Base-by-base conservation (phyloP, 306 rosid species). In the Vicia faba region DNA sequence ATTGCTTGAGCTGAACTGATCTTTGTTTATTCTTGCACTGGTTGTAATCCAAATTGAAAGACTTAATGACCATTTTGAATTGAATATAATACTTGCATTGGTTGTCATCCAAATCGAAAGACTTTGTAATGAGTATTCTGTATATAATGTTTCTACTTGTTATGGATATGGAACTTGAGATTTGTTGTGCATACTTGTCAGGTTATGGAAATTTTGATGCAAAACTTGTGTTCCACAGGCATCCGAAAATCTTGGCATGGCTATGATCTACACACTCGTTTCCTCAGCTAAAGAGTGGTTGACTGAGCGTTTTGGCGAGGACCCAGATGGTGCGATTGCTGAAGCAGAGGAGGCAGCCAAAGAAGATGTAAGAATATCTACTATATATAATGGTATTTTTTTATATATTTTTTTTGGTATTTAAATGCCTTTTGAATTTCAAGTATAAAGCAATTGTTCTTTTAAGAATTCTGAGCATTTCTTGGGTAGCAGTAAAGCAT, bases 161-260 rank as follows among this genome's bases (percentile, higher is more conserved):
- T 12, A 13, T 7, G 73, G 58, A 59, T 69, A 64, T 68, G 77
- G 59, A 71, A 77, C 55, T 72, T 63, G 9, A 48, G 35, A 81
- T 68, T 51, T 66, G 70, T 28, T 64, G 51, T 60, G 65, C 38
- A 69, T 56, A 4, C 25, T 62, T 56, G 51, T 66, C 61, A 31
- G 44, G 79, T 48, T 69, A 62, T 70, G 66, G 60, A 63, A 66
- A 40, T 53, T 69, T 67, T 80, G 69, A 75, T 54, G 49, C 62
- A 25, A 68, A 45, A 62, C 55, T 69, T 69, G 50, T 79, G 77
- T 60, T 83, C 58, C 59, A 38, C 83, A 95, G 99, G 99, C 97
- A 57, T 85, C 96, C 74, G 99, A 95, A 85, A 90, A 88, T 82
- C 99, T 95, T 76, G 99, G 97, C 55, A 95, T 95, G 99, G 96